phyloP scores from a whole-genome alignment of 2,329 filamentous ascomycete species.

The Hypoxylon sp. region DNA sequence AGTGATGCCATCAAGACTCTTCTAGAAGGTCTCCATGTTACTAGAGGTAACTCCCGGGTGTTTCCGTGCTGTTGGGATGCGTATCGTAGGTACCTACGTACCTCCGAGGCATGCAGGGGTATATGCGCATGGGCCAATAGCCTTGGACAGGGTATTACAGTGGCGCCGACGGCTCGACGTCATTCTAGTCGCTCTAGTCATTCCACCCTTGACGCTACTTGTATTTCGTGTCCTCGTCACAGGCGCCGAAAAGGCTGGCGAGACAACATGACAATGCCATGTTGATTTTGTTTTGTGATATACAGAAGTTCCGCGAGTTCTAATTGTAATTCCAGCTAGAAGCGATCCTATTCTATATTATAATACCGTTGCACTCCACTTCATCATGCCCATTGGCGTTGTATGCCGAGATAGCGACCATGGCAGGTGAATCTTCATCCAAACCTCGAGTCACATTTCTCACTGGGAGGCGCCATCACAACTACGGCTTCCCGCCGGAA shows the following conservation, averaged over 20 bases:
- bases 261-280: slow-evolving; percentile 23
- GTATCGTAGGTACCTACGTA: slow-evolving; percentile 10
- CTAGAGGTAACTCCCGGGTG: slow-evolving; percentile 8
- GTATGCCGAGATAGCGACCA: slow-evolving; percentile 41
- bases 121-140: slow-evolving; percentile 21
- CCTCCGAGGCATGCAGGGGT: slow-evolving; percentile 10
- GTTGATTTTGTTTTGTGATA: background rate
- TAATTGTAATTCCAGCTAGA: slow-evolving; percentile 4
- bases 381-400: slow-evolving; percentile 40
- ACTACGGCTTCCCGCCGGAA: slow-evolving; percentile 72
- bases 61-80: slow-evolving; percentile 14
- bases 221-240: slow-evolving; percentile 11
- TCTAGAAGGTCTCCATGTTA: slow-evolving; percentile 18
- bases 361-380: background rate
- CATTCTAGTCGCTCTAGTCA: slow-evolving; percentile 35
- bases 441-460: slow-evolving; percentile 47
- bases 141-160: slow-evolving; percentile 10
- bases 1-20: slow-evolving; percentile 10
- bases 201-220: slow-evolving; percentile 6
- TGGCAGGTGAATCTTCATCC: slow-evolving; percentile 48
- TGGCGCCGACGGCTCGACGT: slow-evolving; percentile 32
- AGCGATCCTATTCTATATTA: background rate
- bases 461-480: slow-evolving; percentile 50
- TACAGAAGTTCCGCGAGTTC: background rate
- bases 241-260: slow-evolving; percentile 23